phyloP scores from a whole-genome alignment of 2,329 filamentous ascomycete species.

The Cladobotryum mycophilum region DNA sequence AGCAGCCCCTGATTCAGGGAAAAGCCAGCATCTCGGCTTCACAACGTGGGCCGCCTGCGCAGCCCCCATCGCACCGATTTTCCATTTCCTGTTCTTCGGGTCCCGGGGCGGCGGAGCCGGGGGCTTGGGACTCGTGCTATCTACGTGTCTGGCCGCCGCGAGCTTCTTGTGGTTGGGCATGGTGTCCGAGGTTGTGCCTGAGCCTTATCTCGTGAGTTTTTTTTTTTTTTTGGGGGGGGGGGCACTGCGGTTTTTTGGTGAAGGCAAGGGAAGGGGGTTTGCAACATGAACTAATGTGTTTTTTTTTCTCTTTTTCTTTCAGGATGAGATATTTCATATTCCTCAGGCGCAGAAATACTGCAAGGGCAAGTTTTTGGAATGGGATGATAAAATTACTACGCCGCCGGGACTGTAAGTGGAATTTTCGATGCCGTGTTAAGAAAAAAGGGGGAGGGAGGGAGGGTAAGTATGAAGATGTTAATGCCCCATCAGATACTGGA shows the following conservation, averaged over 20 bases:
- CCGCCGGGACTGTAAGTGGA: slow-evolving; percentile 72
- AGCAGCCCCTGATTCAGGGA: not conserved
- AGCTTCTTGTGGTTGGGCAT: slow-evolving; percentile 17
- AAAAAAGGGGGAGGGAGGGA: no score
- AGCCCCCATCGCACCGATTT: slow-evolving; percentile 6
- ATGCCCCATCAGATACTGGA: slow-evolving; percentile 34
- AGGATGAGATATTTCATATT: slow-evolving; percentile 87
- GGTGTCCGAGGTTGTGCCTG: slow-evolving; percentile 34
- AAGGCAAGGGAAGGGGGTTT: not conserved
- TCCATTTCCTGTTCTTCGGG: slow-evolving; percentile 3
- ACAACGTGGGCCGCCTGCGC: slow-evolving; percentile 5
- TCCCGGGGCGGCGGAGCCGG: not conserved
- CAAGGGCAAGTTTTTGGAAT: slow-evolving; percentile 62
- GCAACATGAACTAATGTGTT: slow-evolving; percentile 11
- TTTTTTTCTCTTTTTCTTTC: no score
- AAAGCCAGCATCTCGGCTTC: slow-evolving; percentile 3
- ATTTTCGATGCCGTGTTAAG: no score
- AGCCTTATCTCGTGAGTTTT: slow-evolving; percentile 48
- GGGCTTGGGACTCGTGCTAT: slow-evolving; percentile 7
- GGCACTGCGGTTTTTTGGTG: not conserved
- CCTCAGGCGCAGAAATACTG: slow-evolving; percentile 90
- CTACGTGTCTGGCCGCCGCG: slow-evolving; percentile 13
- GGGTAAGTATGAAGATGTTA: not conserved
- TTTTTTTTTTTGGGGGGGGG: no score
- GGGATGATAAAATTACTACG: slow-evolving; percentile 97